phyloP scores from a whole-genome alignment of 169 alveolate genomes.

The Plasmodium blacklocki region DNA sequence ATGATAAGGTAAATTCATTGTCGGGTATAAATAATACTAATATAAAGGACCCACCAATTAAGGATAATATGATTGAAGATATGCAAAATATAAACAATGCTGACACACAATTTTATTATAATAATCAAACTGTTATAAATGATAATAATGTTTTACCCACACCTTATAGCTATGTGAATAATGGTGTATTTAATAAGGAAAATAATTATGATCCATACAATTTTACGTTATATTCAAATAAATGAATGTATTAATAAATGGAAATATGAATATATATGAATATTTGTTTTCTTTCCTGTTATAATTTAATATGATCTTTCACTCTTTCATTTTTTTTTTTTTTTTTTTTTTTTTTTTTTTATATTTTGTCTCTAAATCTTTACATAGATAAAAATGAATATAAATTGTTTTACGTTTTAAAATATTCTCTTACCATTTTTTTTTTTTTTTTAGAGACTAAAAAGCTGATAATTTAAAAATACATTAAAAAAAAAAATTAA shows the following conservation, averaged over 20 bases:
- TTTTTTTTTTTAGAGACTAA: too few relatives aligned
- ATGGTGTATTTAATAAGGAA: constrained; percentile 23
- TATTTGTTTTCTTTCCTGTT: not conserved
- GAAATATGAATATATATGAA: not conserved
- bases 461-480: too few relatives aligned
- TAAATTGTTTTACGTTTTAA: too few relatives aligned
- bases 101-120: constrained; percentile 23
- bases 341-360: not conserved
- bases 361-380: too few relatives aligned
- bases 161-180: constrained; percentile 16
- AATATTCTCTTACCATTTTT: too few relatives aligned
- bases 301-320: not conserved
- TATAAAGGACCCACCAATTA: constrained; percentile 12
- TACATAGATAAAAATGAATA: too few relatives aligned
- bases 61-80: constrained; percentile 18
- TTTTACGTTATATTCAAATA: constrained; percentile 11
- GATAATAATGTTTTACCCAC: constrained; percentile 40
- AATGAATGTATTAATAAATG: too few relatives aligned
- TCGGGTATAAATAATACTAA: constrained; percentile 2
- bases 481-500: too few relatives aligned
- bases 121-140: constrained; percentile 26
- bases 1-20: constrained; percentile 19
- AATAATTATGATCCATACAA: constrained; percentile 28
- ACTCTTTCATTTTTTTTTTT: not conserved
- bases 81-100: constrained; percentile 5